phyloP scores from a whole-genome alignment of 345 rosid genomes.

The Atalantia buxifolia region DNA sequence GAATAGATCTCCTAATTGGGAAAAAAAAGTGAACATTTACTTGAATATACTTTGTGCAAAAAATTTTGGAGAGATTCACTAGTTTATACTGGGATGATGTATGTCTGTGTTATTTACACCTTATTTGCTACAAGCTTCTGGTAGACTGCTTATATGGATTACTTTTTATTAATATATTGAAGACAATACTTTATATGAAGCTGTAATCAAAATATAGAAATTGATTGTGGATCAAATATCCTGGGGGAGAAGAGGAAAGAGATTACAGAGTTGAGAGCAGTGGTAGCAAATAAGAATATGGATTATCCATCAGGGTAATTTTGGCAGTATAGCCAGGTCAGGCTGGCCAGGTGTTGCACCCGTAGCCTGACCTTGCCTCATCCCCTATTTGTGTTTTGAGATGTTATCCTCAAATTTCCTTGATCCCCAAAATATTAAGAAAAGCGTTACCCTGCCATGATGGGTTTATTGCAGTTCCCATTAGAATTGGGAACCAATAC shows the following conservation, averaged over 20 bases:
- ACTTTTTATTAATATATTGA: too few relatives aligned
- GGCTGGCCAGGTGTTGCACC: background rate
- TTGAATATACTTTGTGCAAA: background rate
- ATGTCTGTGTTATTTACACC: background rate
- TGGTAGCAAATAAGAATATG: background rate
- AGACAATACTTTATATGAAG: background rate
- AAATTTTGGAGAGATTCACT: background rate
- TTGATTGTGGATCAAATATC: background rate
- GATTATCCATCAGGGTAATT: background rate
- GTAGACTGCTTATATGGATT: background rate
- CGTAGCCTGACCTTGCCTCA: background rate
- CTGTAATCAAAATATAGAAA: background rate
- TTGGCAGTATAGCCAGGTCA: background rate
- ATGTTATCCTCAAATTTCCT: background rate
- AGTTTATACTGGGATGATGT: background rate
- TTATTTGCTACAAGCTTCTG: background rate
- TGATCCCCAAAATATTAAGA: background rate
- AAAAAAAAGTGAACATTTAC: background rate
- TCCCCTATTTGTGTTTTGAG: too few relatives aligned
- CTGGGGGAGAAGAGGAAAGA: background rate
- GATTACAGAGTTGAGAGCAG: background rate
- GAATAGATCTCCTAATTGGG: background rate
- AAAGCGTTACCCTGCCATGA: background rate
- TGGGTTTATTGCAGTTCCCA: background rate
- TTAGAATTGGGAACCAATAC: background rate